phyloP scores from a whole-genome alignment of 345 rosid genomes.

The Aethionema arabicum region DNA sequence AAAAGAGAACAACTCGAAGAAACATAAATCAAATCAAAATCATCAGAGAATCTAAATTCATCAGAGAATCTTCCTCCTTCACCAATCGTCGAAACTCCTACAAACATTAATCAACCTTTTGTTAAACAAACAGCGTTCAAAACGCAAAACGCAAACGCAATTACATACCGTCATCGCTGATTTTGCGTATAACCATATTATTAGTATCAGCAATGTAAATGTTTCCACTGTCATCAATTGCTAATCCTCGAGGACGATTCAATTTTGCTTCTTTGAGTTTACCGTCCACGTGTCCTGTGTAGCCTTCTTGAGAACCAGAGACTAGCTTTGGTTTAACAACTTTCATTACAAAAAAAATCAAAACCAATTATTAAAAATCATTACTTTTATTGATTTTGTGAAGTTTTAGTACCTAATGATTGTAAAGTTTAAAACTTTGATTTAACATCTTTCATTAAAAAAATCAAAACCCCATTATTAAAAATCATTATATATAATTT shows the following conservation, averaged over 20 bases:
- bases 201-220: slow-evolving; percentile 85
- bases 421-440: too few species aligned
- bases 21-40: slow-evolving; percentile 74
- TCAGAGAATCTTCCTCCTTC: slow-evolving; percentile 88
- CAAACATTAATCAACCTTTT: slow-evolving; percentile 22
- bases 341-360: slow-evolving; percentile 52
- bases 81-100: slow-evolving; percentile 91
- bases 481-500: background rate
- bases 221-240: slow-evolving; percentile 87
- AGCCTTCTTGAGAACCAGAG: slow-evolving; percentile 88
- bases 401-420: too few species aligned
- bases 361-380: slow-evolving; percentile 1
- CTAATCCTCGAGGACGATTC: slow-evolving; percentile 87
- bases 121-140: background rate
- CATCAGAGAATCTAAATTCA: slow-evolving; percentile 67
- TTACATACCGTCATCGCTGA: slow-evolving; percentile 71
- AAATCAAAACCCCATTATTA: slow-evolving; percentile 13
- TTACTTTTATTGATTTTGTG: background rate
- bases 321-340: slow-evolving; percentile 85
- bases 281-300: slow-evolving; percentile 87
- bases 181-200: slow-evolving; percentile 95
- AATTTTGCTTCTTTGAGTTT: slow-evolving; percentile 71
- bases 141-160: background rate
- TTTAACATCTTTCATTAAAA: slow-evolving; percentile 77
- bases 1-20: slow-evolving; percentile 82